Evolutionary conservation across 2,329 filamentous ascomycete genomes (phyloP).

Genomic region (Coniosporium uncinatum): DNA sequence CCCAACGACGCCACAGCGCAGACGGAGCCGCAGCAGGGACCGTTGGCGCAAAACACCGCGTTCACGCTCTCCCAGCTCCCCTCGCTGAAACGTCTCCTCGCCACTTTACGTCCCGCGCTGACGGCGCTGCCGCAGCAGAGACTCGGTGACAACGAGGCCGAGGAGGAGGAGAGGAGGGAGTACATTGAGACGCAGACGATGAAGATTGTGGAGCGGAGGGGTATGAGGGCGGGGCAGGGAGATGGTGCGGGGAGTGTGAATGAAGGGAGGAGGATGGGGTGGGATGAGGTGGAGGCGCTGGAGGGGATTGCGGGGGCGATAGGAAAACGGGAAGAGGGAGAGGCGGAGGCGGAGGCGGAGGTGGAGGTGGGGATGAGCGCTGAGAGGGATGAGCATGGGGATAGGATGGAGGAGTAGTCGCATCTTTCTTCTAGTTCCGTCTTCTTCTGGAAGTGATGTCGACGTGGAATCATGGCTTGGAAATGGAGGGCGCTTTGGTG

Average conservation of each 20-base stretch:
- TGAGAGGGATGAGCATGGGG: not conserved
- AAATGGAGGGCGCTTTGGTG: no score
- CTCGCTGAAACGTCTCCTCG: slow-evolving; percentile 66
- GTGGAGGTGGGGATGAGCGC: not conserved
- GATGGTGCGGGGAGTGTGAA: slow-evolving; percentile 20
- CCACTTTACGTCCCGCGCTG: slow-evolving; percentile 61
- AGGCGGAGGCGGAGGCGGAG: not conserved
- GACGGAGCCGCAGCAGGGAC: slow-evolving; percentile 21
- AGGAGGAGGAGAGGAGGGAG: slow-evolving; percentile 62
- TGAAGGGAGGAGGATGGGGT: slow-evolving; percentile 18
- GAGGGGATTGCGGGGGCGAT: slow-evolving; percentile 21
- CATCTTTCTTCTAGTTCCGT: no score
- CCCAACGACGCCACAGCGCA: slow-evolving; percentile 7
- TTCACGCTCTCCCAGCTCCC: slow-evolving; percentile 84
- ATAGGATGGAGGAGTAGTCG: slow-evolving; percentile 5
- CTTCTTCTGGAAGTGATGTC: no score
- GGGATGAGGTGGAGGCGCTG: slow-evolving; percentile 27
- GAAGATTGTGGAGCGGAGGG: slow-evolving; percentile 69
- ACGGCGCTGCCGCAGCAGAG: slow-evolving; percentile 30
- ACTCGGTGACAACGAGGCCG: slow-evolving; percentile 23
- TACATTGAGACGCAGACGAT: slow-evolving; percentile 81
- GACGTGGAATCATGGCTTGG: no score
- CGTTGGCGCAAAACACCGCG: slow-evolving; percentile 64
- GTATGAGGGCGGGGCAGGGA: slow-evolving; percentile 32
- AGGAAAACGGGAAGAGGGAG: not conserved